Base-by-base conservation (phyloP, 805 yeast species). In the Komagataella pseudopastoris region DNA sequence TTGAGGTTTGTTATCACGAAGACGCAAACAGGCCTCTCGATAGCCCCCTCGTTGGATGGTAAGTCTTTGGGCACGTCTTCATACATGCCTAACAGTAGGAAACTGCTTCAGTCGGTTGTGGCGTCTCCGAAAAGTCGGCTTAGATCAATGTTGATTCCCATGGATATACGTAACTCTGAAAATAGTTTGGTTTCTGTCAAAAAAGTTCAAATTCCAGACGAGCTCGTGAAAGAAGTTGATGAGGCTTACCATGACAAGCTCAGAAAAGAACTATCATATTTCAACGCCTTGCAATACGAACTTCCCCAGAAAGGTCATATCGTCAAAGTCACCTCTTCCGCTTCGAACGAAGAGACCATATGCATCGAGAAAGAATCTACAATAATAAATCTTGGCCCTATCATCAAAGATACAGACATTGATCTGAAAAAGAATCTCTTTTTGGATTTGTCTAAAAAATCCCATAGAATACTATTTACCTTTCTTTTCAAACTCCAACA, bases 81-180 rank as follows among this genome's bases (percentile, higher is more conserved):
- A 14, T 30, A 30, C 39, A 14, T 8, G 39, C 39, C 39, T 10
- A 58, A 6, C 60, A 62, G 17, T 56, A 53, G n/a, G 63, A 64
- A 6, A 59, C 56, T 14, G 54, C 39, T 30, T 30, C 39, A 30
- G 14, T 30, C 39, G 1, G 14, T 30, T 10, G 39, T 30, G 14
- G 10, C 39, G 39, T 30, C 39, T 14, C 39, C 14, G 14, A 30
- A 30, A 10, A 14, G 14, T 30, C 10, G 39, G 14, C 4, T 30
- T 30, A 30, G 39, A 30, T 30, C 39, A 6, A 12, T 10, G 14
- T 14, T 30, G 39, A 30, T 30, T 4, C 39, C 39, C 39, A 8
- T 30, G 39, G 39, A 30, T 30, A 30, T 30, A 30, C 39, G 39
- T 4, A 30, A 30, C 39, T 30, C 39, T 30, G 39, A 30, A 8